Base-by-base conservation (phyloP, 73 alveolate species). In the Urostyla sp. region DNA sequence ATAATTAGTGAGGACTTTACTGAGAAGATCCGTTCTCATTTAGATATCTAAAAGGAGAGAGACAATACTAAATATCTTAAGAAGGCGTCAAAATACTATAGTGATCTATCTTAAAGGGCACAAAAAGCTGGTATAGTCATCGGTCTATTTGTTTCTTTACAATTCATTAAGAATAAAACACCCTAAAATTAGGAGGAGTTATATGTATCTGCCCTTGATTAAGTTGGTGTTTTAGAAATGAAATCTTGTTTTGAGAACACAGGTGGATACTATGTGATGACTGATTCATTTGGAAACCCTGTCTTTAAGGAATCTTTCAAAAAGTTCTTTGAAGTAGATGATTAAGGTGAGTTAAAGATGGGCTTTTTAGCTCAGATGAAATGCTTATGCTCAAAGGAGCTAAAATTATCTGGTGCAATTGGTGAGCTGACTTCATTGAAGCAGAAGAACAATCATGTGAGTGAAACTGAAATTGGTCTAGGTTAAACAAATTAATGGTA, bases 161-260 rank as follows among this genome's bases (percentile, higher is more conserved):
- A n/a, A n/a, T n/a, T n/a, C n/a, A n/a, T n/a, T n/a, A n/a, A n/a
- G n/a, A n/a, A n/a, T n/a, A n/a, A n/a, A n/a, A n/a, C n/a, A n/a
- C n/a, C n/a, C n/a, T n/a, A n/a, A n/a, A n/a, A n/a, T n/a, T n/a
- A n/a, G n/a, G n/a, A n/a, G n/a, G n/a, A n/a, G n/a, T n/a, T n/a
- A n/a, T n/a, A n/a, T n/a, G n/a, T n/a, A n/a, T n/a, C 96, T 26
- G 90, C 98, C 45, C 83, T 96, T 55, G 98, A 95, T 72, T 92
- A 98, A 84, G 96, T 96, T 10, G 99, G 99, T 35, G 90, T 98
- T 60, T 90, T 92, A 35, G 99, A 98, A 85, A 98, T 98, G 99
- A 94, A 91, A 88, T 87, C 90, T 53, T 69, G 95, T 82, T 83
- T 94, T 34, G 98, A 95, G 45, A 94, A 95, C 77, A 96, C 99